phyloP scores from a whole-genome alignment of 2,329 filamentous ascomycete genomes.

The Scedosporium dehoogii region DNA sequence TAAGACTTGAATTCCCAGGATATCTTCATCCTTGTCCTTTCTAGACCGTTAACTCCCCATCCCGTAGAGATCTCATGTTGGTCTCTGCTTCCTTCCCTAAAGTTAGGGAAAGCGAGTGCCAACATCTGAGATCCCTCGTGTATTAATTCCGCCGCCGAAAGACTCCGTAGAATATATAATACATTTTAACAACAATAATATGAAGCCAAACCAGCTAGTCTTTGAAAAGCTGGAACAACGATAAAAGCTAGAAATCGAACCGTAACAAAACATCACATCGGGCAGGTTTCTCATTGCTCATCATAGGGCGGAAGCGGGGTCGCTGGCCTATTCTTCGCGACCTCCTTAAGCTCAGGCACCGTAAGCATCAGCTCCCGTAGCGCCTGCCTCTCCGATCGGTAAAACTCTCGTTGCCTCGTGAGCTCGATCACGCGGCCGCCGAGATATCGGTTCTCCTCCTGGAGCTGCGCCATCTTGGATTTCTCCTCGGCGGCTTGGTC shows the following conservation, averaged over 20 bases:
- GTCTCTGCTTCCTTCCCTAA: too few relatives aligned
- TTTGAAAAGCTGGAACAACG: neutral
- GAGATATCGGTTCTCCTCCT: constrained; percentile 45
- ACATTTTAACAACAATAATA: neutral
- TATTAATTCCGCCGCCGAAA: neutral
- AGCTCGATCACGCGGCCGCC: constrained; percentile 5
- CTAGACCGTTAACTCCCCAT: too few relatives aligned
- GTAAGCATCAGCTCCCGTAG: constrained; percentile 1
- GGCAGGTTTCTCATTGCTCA: neutral
- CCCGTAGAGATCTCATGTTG: too few relatives aligned
- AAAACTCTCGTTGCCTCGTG: constrained; percentile 4
- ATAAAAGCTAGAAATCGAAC: neutral
- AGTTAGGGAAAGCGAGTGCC: neutral
- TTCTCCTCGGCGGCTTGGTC: constrained; percentile 65
- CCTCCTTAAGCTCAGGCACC: neutral
- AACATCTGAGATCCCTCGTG: neutral
- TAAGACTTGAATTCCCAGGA: too few relatives aligned
- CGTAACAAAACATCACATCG: neutral
- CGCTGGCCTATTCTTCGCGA: neutral
- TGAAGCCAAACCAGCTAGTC: neutral
- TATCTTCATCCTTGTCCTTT: too few relatives aligned
- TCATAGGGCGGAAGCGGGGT: neutral
- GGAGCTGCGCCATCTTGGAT: constrained; percentile 45
- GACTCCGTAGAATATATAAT: neutral
- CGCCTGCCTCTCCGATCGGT: constrained; percentile 1